Evolutionary conservation across 306 rosid species (phyloP).

Genomic region (Rubus idaeus): DNA sequence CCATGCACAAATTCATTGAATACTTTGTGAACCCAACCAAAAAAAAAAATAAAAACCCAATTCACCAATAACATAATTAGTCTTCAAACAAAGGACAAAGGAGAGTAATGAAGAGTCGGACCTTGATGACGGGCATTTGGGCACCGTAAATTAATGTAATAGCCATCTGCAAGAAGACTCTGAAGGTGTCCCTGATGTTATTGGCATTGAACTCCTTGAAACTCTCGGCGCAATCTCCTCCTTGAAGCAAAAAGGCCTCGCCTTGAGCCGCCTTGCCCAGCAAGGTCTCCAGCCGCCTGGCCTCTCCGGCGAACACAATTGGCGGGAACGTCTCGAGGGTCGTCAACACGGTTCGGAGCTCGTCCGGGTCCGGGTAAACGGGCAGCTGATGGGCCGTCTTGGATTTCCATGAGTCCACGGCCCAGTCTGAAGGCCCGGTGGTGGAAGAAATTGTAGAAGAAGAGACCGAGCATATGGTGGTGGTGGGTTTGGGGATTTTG

Average conservation of each 20-base stretch:
- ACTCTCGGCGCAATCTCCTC: conserved; percentile 73
- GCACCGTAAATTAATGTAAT: conserved; percentile 37
- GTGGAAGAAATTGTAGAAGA: not conserved
- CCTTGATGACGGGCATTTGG: conserved; percentile 44
- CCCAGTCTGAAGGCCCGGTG: conserved; percentile 23
- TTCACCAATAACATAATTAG: not conserved
- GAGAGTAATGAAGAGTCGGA: not conserved
- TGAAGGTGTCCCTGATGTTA: conserved; percentile 37
- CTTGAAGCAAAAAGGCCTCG: conserved; percentile 44
- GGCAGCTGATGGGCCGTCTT: conserved; percentile 42
- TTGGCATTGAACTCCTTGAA: conserved; percentile 73
- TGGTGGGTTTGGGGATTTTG: not conserved
- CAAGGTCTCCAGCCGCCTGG: conserved; percentile 36
- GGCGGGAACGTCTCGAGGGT: conserved; percentile 41
- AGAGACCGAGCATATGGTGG: conserved; percentile 7
- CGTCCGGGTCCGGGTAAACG: conserved; percentile 34
- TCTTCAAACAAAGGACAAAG: not conserved
- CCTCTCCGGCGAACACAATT: conserved; percentile 46
- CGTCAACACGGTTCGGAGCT: conserved; percentile 32
- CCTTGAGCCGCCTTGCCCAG: conserved; percentile 46
- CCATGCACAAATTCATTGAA: too few relatives aligned
- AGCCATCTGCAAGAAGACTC: conserved; percentile 45
- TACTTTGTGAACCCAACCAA: too few relatives aligned
- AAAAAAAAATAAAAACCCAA: not conserved
- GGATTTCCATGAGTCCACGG: conserved; percentile 42